These are phyloP conservation scores for Osmanthus fragrans DNA, from an alignment of 257 asterid species.

Conservation along the genomic window DNA sequence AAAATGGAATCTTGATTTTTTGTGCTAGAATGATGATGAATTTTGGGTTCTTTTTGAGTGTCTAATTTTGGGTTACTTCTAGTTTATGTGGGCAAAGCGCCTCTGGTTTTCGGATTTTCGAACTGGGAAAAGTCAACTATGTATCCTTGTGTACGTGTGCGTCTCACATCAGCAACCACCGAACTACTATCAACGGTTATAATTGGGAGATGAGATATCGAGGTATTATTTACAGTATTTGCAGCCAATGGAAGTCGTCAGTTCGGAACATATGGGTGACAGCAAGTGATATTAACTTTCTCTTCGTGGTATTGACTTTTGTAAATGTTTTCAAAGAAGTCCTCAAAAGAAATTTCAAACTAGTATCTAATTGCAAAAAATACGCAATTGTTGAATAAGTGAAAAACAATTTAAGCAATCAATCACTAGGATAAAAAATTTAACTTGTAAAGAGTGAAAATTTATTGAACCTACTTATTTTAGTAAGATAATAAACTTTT, in stretches of 20 bases:
- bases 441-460: too few relatives aligned
- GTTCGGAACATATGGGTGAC: conserved; percentile 19
- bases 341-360: too few relatives aligned
- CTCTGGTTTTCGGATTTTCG: conserved; percentile 23
- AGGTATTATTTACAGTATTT: background rate
- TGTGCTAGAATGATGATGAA: conserved; percentile 24
- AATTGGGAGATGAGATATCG: conserved; percentile 23
- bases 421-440: too few relatives aligned
- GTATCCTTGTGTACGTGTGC: conserved; percentile 17
- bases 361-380: too few relatives aligned
- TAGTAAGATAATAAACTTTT: too few relatives aligned
- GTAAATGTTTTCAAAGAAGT: too few relatives aligned
- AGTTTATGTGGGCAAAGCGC: conserved; percentile 34
- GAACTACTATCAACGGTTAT: conserved; percentile 22
- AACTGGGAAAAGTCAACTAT: conserved; percentile 25
- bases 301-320: background rate
- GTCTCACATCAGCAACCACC: conserved; percentile 5
- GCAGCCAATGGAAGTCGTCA: conserved; percentile 14
- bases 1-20: conserved; percentile 22
- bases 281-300: conserved; percentile 7
- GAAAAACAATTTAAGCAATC: too few relatives aligned
- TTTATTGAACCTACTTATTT: too few relatives aligned
- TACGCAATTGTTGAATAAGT: too few relatives aligned
- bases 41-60: conserved; percentile 31
- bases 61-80: conserved; percentile 5